Evolutionary conservation across 257 asterid genomes (phyloP).

Genomic region (Craterostigma plantagineum): DNA sequence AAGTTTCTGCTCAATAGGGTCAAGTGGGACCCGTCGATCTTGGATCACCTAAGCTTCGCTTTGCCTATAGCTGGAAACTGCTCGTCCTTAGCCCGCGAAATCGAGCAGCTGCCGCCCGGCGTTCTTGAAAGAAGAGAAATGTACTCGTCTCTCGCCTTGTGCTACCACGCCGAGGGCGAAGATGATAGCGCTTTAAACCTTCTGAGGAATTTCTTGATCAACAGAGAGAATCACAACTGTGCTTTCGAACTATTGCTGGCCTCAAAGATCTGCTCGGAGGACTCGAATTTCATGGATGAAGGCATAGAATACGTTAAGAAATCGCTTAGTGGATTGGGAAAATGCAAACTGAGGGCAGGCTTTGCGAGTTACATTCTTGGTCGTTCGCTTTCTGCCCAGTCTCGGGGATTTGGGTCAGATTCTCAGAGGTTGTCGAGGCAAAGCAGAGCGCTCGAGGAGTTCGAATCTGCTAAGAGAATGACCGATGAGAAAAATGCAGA

Average conservation of each 20-base stretch:
- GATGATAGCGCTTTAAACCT: conserved; percentile 38
- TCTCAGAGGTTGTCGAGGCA: conserved; percentile 31
- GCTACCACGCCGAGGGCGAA: conserved; percentile 59
- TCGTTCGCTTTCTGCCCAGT: conserved; percentile 40
- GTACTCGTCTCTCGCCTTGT: conserved; percentile 40
- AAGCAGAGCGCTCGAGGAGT: conserved; percentile 52
- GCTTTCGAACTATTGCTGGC: conserved; percentile 46
- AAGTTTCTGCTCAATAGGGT: conserved; percentile 19
- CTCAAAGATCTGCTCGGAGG: conserved; percentile 53
- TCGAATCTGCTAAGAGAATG: conserved; percentile 41
- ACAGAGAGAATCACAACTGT: conserved; percentile 26
- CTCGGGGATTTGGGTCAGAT: conserved; percentile 35
- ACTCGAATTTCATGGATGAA: conserved; percentile 31
- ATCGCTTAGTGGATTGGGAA: conserved; percentile 14
- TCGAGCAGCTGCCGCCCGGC: conserved; percentile 64
- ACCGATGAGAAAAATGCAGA: conserved; percentile 23
- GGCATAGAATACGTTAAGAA: conserved; percentile 29
- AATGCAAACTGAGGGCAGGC: conserved; percentile 29
- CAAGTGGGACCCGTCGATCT: conserved; percentile 59
- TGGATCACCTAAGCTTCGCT: conserved; percentile 63
- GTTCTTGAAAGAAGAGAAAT: conserved; percentile 28
- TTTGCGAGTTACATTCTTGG: conserved; percentile 39
- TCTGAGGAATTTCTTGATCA: conserved; percentile 40
- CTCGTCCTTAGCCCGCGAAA: conserved; percentile 35
- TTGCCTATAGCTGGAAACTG: conserved; percentile 54